Conservation (phyloP, 2,329 filamentous ascomycete genomes). For the Amauroascus niger region DNA sequence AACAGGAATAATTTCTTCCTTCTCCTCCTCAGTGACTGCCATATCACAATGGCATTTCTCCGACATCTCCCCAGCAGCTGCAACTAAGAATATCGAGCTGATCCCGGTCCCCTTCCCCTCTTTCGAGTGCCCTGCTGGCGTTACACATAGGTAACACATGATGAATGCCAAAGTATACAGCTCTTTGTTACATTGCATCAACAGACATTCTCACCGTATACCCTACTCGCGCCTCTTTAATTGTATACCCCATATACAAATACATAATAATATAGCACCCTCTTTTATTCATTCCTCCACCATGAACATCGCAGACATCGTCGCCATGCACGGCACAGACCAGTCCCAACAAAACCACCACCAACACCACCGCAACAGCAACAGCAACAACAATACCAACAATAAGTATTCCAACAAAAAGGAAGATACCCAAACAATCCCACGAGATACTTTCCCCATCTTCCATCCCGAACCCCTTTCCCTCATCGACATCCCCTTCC, state of each 20-base stretch:
- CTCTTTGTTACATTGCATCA: not conserved
- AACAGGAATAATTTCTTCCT: too few species aligned
- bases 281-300: not conserved
- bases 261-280: not conserved
- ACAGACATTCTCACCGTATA: not conserved
- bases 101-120: too few species aligned
- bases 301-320: not conserved
- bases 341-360: not conserved
- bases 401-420: not conserved
- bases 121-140: not conserved
- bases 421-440: not conserved
- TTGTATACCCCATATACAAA: not conserved
- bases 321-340: not conserved
- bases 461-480: not conserved
- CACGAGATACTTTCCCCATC: not conserved
- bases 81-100: too few species aligned
- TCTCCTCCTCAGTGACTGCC: too few species aligned
- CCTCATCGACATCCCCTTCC: conserved; percentile 1
- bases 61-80: too few species aligned
- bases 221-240: too few species aligned
- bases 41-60: too few species aligned
- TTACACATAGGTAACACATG: not conserved
- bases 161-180: too few species aligned
- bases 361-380: not conserved
- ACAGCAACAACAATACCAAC: too few species aligned